phyloP scores from a whole-genome alignment of 257 asterid genomes.

The Scutellaria galericulata region DNA sequence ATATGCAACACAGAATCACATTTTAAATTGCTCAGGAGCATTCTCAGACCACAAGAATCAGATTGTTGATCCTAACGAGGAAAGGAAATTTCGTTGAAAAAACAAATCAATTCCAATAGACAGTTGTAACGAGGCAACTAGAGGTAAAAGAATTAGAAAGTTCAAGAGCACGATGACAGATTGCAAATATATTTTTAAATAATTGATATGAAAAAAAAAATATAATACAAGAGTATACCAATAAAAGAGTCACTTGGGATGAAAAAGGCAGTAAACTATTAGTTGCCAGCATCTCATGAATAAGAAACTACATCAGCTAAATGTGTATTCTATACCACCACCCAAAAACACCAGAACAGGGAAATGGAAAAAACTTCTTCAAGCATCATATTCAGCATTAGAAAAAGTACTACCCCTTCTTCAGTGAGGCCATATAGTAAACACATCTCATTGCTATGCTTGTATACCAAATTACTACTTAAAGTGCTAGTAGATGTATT shows the following conservation, averaged over 20 bases:
- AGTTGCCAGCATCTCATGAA: not conserved
- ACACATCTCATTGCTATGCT: not conserved
- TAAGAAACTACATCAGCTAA: not conserved
- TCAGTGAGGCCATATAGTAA: not conserved
- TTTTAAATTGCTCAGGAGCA: not conserved
- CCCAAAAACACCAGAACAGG: not conserved
- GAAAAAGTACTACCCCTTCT: not conserved
- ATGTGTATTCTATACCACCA: not conserved
- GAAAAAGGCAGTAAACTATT: slow-evolving; percentile 2
- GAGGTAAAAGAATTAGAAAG: not conserved
- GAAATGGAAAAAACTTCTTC: slow-evolving; percentile 15
- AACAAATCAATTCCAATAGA: slow-evolving; percentile 7
- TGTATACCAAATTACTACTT: not conserved
- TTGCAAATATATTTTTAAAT: not conserved
- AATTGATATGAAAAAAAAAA: slow-evolving; percentile 4
- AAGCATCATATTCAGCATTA: not conserved
- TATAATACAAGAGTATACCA: not conserved
- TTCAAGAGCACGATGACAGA: slow-evolving; percentile 6
- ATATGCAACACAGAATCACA: slow-evolving; percentile 8
- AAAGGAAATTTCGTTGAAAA: not conserved
- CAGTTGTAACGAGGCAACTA: slow-evolving; percentile 15
- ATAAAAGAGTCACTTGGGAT: not conserved
- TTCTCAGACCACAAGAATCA: not conserved
- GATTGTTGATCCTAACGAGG: not conserved
- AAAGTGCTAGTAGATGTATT: too few species aligned